Conservation (phyloP, 1,284 basidiomycete species). For the Hymenochaete sp. region DNA sequence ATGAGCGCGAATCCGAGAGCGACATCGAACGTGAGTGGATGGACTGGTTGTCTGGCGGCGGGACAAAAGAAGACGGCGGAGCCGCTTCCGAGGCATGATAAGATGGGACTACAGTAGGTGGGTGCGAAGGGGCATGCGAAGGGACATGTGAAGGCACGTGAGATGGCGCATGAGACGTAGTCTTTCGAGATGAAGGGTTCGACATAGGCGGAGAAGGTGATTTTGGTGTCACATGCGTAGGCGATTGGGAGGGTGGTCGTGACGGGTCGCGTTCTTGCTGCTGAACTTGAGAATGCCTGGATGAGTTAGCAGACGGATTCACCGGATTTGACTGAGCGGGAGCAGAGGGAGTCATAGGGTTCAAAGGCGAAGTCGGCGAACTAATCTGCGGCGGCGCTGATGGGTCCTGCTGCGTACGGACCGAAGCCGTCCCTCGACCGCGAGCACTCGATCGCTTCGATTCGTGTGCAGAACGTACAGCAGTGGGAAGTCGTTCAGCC, state of each 20-base stretch:
- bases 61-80: neutral
- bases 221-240: neutral
- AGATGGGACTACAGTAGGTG: neutral
- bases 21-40: conserved; percentile 6
- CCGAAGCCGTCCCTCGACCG: too few species aligned
- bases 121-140: conserved; percentile 6
- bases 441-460: neutral
- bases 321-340: neutral
- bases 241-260: neutral
- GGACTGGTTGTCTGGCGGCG: conserved; percentile 3
- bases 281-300: neutral
- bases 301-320: neutral
- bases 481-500: too few species aligned
- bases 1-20: conserved; percentile 1
- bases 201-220: neutral
- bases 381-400: conserved; percentile 2
- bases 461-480: neutral
- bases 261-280: too few species aligned
- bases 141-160: conserved; percentile 1
- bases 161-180: neutral
- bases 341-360: neutral
- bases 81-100: neutral
- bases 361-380: conserved; percentile 1
- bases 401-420: neutral
- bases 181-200: neutral